A percentile compares a stretch with the other conserved stretches of the same genome.
Evolutionary conservation across 495 filamentous ascomycete genomes (phyloP).

Genomic region (Delitschia confertaspora): DNA sequence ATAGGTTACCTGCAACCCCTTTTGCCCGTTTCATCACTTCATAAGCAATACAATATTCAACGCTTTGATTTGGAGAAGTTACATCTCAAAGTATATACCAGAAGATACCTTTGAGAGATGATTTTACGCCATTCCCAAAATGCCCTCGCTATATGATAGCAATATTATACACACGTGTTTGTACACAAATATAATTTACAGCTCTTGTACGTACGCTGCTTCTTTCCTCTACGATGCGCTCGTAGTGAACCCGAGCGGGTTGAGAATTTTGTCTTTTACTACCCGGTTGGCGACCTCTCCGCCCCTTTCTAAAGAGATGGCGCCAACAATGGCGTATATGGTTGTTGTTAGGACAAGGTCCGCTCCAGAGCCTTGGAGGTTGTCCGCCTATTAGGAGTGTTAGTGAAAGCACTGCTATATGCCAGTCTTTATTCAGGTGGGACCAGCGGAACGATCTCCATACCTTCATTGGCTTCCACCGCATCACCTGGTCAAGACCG

Average conservation of each 20-base stretch:
- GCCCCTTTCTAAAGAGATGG: slow-evolving; percentile 76
- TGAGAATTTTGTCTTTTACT: slow-evolving; percentile 66
- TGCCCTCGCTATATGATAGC: no score
- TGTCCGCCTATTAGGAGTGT: slow-evolving; percentile 48
- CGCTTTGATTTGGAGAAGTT: no score
- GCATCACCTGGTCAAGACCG: slow-evolving; percentile 60
- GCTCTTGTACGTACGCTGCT: no score
- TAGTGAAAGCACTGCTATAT: slow-evolving; percentile 7
- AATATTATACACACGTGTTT: no score
- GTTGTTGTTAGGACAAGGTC: slow-evolving; percentile 63
- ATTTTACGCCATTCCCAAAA: no score
- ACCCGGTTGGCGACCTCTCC: slow-evolving; percentile 66
- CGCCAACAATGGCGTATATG: slow-evolving; percentile 78
- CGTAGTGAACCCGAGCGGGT: slow-evolving; percentile 33
- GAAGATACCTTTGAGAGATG: no score
- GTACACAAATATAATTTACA: no score
- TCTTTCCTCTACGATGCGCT: no score
- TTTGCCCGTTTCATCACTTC: no score
- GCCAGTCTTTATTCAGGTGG: slow-evolving; percentile 1
- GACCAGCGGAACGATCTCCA: slow-evolving; percentile 26
- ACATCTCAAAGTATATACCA: no score
- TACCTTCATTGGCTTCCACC: slow-evolving; percentile 83
- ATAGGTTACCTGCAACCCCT: no score
- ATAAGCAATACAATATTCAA: no score
- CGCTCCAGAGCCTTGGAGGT: slow-evolving; percentile 62